Conservation (phyloP, 352 stramenopile species). For the Globisporangium paddicum region DNA sequence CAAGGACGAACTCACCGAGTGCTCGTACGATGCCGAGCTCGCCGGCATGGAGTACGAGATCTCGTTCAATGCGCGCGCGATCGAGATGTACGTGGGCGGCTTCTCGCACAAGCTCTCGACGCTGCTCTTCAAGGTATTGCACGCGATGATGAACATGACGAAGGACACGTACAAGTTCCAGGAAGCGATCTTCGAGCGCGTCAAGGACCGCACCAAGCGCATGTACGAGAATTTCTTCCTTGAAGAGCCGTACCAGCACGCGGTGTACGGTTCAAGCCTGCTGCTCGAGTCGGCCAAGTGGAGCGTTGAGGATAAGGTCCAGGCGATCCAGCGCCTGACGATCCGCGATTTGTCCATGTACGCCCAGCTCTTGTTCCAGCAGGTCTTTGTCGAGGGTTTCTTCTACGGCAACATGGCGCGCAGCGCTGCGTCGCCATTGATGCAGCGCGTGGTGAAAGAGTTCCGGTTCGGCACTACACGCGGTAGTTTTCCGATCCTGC, state of each 20-base stretch:
- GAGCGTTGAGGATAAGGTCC: slow-evolving; percentile 84
- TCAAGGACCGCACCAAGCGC: slow-evolving; percentile 82
- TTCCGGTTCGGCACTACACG: slow-evolving; percentile 27
- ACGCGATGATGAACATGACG: slow-evolving; percentile 44
- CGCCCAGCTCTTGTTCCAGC: slow-evolving; percentile 53
- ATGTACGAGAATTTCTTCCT: slow-evolving; percentile 88
- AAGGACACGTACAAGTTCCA: slow-evolving; percentile 48
- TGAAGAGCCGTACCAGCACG: slow-evolving; percentile 90
- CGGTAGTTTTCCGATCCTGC: slow-evolving; percentile 36
- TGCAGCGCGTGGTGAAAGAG: slow-evolving; percentile 38
- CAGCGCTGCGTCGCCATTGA: slow-evolving; percentile 19
- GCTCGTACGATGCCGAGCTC: slow-evolving; percentile 69
- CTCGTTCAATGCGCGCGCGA: slow-evolving; percentile 47
- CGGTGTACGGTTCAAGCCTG: slow-evolving; percentile 69
- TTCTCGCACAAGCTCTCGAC: slow-evolving; percentile 90
- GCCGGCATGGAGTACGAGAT: slow-evolving; percentile 76
- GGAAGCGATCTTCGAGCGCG: slow-evolving; percentile 65
- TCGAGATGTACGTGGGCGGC: slow-evolving; percentile 82
- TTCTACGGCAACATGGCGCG: slow-evolving; percentile 68
- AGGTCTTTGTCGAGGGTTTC: slow-evolving; percentile 67
- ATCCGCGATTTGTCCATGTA: slow-evolving; percentile 47
- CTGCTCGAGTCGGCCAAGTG: slow-evolving; percentile 74
- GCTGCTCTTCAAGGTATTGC: slow-evolving; percentile 71
- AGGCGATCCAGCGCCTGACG: slow-evolving; percentile 54
- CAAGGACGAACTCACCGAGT: slow-evolving; percentile 85